phyloP scores from a whole-genome alignment of 495 filamentous ascomycete genomes.

The Amphirosellinia nigrospora region DNA sequence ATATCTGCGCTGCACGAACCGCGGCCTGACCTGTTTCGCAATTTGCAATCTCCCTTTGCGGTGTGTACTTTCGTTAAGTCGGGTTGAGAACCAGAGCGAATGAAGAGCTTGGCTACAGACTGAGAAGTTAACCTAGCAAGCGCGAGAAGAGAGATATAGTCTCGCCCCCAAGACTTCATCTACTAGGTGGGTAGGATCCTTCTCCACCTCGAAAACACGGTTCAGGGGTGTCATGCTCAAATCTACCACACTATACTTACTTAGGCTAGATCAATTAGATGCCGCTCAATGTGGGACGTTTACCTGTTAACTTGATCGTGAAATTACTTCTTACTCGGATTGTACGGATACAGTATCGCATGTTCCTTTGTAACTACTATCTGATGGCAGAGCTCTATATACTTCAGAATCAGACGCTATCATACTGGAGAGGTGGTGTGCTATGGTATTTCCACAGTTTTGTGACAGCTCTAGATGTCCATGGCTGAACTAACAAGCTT shows the following conservation, averaged over 20 bases:
- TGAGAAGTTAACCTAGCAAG: neutral
- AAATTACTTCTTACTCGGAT: neutral
- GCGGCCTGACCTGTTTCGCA: neutral
- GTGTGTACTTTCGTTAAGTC: neutral
- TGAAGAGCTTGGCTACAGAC: neutral
- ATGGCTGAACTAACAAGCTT: constrained; percentile 1
- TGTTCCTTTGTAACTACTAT: neutral
- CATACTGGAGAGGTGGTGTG: no score
- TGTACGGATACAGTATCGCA: neutral
- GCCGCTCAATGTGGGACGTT: neutral
- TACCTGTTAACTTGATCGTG: neutral
- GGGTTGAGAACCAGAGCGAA: neutral
- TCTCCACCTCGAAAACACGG: constrained; percentile 11
- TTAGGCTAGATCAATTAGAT: neutral
- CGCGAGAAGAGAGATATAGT: neutral
- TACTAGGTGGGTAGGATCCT: constrained; percentile 5
- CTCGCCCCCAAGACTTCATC: constrained; percentile 1
- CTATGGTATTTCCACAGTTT: no score
- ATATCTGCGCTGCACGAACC: neutral
- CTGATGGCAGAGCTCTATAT: neutral
- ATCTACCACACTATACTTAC: neutral
- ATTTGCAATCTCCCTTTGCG: neutral
- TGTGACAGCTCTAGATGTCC: no score
- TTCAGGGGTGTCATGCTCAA: constrained; percentile 12
- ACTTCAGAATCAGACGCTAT: no score